Evolutionary conservation across 768 basidiomycete genomes (phyloP), one percentile per base, ranked within the genome.

Genomic region (Rhizopogon roseolus): DNA sequence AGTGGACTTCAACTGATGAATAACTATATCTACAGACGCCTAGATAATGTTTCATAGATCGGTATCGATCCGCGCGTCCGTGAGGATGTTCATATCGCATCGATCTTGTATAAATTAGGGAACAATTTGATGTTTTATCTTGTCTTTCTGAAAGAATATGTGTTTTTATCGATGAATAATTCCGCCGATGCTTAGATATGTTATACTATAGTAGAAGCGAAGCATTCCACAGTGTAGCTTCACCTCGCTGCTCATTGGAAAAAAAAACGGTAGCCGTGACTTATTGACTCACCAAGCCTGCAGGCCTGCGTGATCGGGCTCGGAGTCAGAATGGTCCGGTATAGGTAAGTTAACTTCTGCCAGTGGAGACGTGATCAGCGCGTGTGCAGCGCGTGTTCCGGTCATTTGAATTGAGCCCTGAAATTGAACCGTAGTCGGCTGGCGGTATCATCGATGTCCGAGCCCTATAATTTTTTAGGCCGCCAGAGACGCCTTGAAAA

Each of bases 1-100:
- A 29, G 41, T n/a, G 37, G 7, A 48, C 51, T 45, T 19, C 42
- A 44, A 32, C 57, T 62, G n/a, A 67, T 57, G 52, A 48, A 53
- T 57, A 27, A 54, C 52, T 19, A 9, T 59, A 62, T 61, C 60
- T 54, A 62, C 66, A 57, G 73, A 63, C 64, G 54, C 53, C 38
- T 55, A 49, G 54, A 60, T 54, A 37, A 39, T 16, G 29, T 54
- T 54, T 51, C 49, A 57, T 29, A 43, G 34, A 46, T 44, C 49
- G 45, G 28, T 41, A 52, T 52, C 51, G 51, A 52, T 52, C 41
- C 41, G 43, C 29, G 41, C 46, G 27, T 50, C 42, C 41, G 36
- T 48, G n/a, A 50, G 51, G 51, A 52, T 29, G 25, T 29, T 49
- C 25, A 41, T 52, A 52, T 52, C 51, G 22, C 32, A 36, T 52